phyloP scores from a whole-genome alignment of 305 asterid species.

The Fraxinus dipetala region DNA sequence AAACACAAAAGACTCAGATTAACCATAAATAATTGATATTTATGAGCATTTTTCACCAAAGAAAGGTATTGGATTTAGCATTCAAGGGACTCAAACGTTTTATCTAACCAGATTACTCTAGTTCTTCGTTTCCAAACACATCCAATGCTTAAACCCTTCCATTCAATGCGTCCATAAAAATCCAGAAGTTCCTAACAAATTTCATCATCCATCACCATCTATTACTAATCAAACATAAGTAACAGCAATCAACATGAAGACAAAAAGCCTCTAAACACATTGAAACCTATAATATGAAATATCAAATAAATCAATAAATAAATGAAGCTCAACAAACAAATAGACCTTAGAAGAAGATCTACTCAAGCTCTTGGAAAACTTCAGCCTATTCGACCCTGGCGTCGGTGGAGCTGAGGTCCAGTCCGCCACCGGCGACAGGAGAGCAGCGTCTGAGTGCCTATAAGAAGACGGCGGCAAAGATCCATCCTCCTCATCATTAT shows the following conservation, averaged over 20 bases:
- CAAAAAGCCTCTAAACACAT: neutral
- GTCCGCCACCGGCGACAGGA: constrained; percentile 57
- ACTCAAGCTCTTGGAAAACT: constrained; percentile 74
- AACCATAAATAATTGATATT: neutral
- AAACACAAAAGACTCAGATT: neutral
- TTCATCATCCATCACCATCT: neutral
- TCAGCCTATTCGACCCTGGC: constrained; percentile 51
- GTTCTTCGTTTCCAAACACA: constrained; percentile 14
- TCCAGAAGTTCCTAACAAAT: neutral
- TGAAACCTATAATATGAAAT: neutral
- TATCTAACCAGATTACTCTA: neutral
- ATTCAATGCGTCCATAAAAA: neutral
- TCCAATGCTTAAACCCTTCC: neutral
- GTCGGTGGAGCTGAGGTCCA: constrained; percentile 60
- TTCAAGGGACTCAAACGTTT: neutral
- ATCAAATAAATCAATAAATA: constrained; percentile 1
- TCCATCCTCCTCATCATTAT: constrained; percentile 39
- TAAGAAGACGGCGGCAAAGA: constrained; percentile 44
- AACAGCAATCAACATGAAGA: neutral
- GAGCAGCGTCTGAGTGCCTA: constrained; percentile 61
- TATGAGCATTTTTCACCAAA: neutral
- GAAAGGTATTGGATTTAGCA: neutral
- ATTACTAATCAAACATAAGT: constrained; percentile 8
- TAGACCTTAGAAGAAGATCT: constrained; percentile 96
- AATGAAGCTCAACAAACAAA: too few relatives aligned